Base-by-base conservation (phyloP, 768 basidiomycete genomes). In the Brasilioporus rufonigricans region DNA sequence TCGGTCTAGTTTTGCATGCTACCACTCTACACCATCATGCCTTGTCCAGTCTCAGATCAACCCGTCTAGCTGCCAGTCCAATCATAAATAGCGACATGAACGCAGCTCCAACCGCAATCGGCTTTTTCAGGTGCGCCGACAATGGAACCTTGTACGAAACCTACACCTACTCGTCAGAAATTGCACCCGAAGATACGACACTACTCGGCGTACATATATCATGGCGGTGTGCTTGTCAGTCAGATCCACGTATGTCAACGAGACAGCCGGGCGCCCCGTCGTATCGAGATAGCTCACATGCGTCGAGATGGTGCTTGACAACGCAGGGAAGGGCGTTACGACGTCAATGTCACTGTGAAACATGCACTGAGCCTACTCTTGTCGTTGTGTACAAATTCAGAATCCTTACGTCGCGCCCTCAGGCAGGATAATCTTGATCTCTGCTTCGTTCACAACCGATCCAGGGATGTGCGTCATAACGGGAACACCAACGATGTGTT, bases 281-380 rank as follows among this genome's bases (percentile, higher is more conserved):
- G 94, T 92, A 70, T 99, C 97, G 27, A 99, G 84, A 73, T 96
- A 98, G 5, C 91, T 91, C 57, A 80, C 81, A 62, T 93, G 89
- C 18, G 77, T 89, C n/a, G 80, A 82, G 48, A 82, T 71, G 48
- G 66, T 71, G 65, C 81, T 85, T 13, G 79, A 75, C 50, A 84
- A 71, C 13, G 92, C 81, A 7, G 86, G 77, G 79, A 95, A 98
- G 1, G 96, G 95, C 9, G 86, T 76, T 41, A 73, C 75, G 48
- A 91, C 83, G 57, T 87, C 79, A 57, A 97, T 76, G 63, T 95
- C 86, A 50, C 96, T 98, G 63, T 14, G 44, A 65, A 40, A 26
- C 51, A 24, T 52, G 5, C 48, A 21, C 16, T 61, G 45, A 61
- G 62, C 44, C 23, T 48, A 16, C 39, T 45, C 36, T 43, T 27